Evolutionary conservation across 768 basidiomycete genomes (phyloP).

Genomic region (Chalciporus piperatus): DNA sequence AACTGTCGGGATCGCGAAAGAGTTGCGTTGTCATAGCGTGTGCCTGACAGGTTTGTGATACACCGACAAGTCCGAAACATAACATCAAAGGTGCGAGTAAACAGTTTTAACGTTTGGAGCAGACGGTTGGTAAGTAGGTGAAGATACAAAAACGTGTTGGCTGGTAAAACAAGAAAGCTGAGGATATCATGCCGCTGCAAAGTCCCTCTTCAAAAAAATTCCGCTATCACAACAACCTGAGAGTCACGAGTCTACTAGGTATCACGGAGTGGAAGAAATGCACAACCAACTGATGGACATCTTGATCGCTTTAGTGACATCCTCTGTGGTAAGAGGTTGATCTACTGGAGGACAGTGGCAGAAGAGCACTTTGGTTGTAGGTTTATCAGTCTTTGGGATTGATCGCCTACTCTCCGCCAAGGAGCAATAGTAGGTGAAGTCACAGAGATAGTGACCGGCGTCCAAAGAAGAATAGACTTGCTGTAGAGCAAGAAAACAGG

Average conservation of each 20-base stretch:
- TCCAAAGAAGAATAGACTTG: constrained; percentile 73
- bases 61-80: background rate
- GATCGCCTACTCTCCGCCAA: constrained; percentile 61
- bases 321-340: constrained; percentile 60
- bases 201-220: constrained; percentile 19
- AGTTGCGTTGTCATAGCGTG: background rate
- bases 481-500: constrained; percentile 31
- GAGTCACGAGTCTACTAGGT: background rate
- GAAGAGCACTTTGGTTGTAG: constrained; percentile 51
- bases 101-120: background rate
- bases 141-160: constrained; percentile 5
- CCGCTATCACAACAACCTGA: constrained; percentile 13
- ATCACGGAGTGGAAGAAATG: constrained; percentile 19
- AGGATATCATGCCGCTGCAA: constrained; percentile 18
- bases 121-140: background rate
- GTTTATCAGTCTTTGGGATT: constrained; percentile 30
- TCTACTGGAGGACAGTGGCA: constrained; percentile 70
- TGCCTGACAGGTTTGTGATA: background rate
- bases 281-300: constrained; percentile 62
- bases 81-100: background rate
- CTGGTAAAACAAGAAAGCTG: background rate
- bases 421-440: constrained; percentile 76
- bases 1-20: background rate
- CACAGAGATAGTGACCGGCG: constrained; percentile 73
- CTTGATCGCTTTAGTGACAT: constrained; percentile 65